These are phyloP conservation scores for Populus trichocarpa DNA, from an alignment of 441 rosid species.

Conservation along the genomic window DNA sequence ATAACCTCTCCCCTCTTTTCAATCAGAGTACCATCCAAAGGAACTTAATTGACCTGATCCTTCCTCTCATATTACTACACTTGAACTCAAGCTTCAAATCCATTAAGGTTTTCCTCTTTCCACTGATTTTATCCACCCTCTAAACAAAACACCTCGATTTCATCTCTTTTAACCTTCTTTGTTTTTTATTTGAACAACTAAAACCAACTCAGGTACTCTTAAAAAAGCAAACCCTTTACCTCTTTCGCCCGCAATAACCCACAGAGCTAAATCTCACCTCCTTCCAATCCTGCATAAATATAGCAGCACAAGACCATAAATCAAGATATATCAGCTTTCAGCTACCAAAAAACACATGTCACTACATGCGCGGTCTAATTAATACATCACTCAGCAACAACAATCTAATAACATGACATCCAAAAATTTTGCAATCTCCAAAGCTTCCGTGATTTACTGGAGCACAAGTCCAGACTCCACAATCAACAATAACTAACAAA, in stretches of 20 bases:
- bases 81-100: constrained; percentile 12
- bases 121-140: not conserved
- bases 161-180: constrained; percentile 1
- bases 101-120: not conserved
- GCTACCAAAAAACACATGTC: not conserved
- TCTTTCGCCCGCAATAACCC: not conserved
- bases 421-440: constrained; percentile 21
- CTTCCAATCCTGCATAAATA: constrained; percentile 6
- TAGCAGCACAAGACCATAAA: not conserved
- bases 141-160: not conserved
- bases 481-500: constrained; percentile 25
- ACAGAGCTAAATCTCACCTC: not conserved
- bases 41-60: not conserved
- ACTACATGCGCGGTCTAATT: not conserved
- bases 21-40: constrained; percentile 21
- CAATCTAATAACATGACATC: constrained; percentile 12
- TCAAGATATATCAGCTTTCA: constrained; percentile 6
- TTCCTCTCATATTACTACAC: constrained; percentile 8
- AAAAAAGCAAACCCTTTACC: not conserved
- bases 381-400: constrained; percentile 9
- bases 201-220: not conserved
- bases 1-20: constrained; percentile 4
- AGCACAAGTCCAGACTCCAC: constrained; percentile 31
- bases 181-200: not conserved
- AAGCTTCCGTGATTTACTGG: constrained; percentile 34